These are phyloP conservation scores for Basipetospora chlamydospora DNA, from an alignment of 2,329 filamentous ascomycete species.

Conservation along the genomic window DNA sequence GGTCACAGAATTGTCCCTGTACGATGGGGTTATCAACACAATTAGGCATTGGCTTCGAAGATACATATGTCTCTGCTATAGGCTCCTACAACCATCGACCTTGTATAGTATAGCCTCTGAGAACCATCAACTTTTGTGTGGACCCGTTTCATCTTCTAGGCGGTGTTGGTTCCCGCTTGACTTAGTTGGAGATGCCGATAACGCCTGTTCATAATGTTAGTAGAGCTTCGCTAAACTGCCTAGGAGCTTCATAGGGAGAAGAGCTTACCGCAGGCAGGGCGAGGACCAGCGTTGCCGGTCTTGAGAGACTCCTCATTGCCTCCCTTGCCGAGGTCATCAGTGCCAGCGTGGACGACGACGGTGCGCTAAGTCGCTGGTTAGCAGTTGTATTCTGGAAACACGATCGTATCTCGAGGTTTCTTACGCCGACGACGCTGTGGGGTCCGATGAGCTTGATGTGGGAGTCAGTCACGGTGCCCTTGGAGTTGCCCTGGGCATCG, in stretches of 20 bases:
- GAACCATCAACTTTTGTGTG: too few relatives aligned
- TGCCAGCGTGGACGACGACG: constrained; percentile 85
- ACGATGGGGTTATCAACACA: too few relatives aligned
- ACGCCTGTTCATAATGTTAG: constrained; percentile 42
- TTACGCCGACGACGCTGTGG: constrained; percentile 84
- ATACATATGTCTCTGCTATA: too few relatives aligned
- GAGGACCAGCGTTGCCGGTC: constrained; percentile 88
- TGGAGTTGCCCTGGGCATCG: constrained; percentile 78
- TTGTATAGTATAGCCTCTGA: too few relatives aligned
- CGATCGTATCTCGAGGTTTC: constrained; percentile 14
- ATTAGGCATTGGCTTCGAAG: too few relatives aligned
- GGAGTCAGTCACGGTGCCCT: constrained; percentile 66
- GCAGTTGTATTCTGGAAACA: constrained; percentile 6
- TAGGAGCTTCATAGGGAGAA: neutral
- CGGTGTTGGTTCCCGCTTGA: too few relatives aligned
- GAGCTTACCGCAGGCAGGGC: constrained; percentile 80
- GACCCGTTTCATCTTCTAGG: too few relatives aligned
- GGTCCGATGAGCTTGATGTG: constrained; percentile 92
- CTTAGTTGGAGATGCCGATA: constrained; percentile 73
- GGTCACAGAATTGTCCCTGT: too few relatives aligned
- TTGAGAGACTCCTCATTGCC: constrained; percentile 90
- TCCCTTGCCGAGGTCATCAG: constrained; percentile 91
- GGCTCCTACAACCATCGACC: too few relatives aligned
- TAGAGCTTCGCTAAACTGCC: neutral
- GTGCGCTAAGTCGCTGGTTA: constrained; percentile 51